Base-by-base conservation (phyloP, 768 basidiomycete species). In the Kwoniella bestiolae region DNA sequence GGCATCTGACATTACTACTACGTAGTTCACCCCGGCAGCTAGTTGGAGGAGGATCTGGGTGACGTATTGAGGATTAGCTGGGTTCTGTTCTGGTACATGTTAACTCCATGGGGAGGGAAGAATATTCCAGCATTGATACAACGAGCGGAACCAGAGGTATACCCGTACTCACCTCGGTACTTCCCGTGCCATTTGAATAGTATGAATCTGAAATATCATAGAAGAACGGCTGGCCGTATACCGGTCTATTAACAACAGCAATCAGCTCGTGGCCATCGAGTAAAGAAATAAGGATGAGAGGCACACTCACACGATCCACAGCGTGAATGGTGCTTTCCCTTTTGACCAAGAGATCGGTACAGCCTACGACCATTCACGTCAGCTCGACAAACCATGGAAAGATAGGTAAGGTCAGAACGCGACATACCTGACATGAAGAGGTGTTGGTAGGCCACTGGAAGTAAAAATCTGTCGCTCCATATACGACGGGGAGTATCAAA, bases 41-140 rank as follows among this genome's bases (percentile, higher is more conserved):
- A 74, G 47, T 38, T 78, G 76, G 1, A 77, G 58, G 46, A 69
- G 58, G 25, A 77, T 69, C 76, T 75, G n/a, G n/a, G n/a, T n/a
- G n/a, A n/a, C n/a, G n/a, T n/a, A n/a, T n/a, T n/a, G n/a, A n/a
- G n/a, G n/a, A n/a, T n/a, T n/a, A n/a, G n/a, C n/a, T n/a, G n/a
- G n/a, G n/a, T n/a, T n/a, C n/a, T n/a, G n/a, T n/a, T n/a, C n/a
- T n/a, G n/a, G n/a, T n/a, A n/a, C n/a, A n/a, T n/a, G n/a, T n/a
- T n/a, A n/a, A n/a, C n/a, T n/a, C n/a, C n/a, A n/a, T n/a, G n/a
- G n/a, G n/a, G n/a, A n/a, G n/a, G n/a, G n/a, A n/a, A n/a, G n/a
- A n/a, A n/a, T n/a, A n/a, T n/a, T n/a, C n/a, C n/a, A n/a, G n/a
- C n/a, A n/a, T n/a, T n/a, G n/a, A n/a, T n/a, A n/a, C n/a, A n/a